These are phyloP conservation scores for Ceratobasidium sp. DNA, from an alignment of 1,284 basidiomycete genomes.

Conservation along the genomic window DNA sequence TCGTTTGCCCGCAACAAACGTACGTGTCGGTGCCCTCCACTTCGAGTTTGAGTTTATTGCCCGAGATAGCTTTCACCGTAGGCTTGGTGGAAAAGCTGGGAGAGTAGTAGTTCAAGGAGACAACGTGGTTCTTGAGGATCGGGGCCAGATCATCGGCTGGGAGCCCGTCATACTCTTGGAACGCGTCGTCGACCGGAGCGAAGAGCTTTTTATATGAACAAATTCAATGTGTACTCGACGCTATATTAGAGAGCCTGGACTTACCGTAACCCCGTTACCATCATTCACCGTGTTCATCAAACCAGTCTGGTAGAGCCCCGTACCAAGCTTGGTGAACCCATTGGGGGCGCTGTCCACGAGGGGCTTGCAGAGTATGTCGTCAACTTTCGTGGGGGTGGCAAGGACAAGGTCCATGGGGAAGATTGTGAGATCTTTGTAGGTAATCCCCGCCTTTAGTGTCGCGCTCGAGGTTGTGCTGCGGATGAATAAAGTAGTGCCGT, in stretches of 20 bases:
- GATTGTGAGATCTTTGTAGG: neutral
- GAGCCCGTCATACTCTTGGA: too few species aligned
- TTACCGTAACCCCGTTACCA: neutral
- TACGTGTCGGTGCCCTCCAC: neutral
- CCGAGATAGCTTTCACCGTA: neutral
- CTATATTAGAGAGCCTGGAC: neutral
- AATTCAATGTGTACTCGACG: neutral
- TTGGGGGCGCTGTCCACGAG: neutral
- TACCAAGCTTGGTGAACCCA: conserved; percentile 14
- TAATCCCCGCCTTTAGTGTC: neutral
- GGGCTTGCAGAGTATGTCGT: conserved; percentile 16
- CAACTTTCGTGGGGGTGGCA: neutral
- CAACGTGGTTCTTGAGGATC: too few species aligned
- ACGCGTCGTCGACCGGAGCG: too few species aligned
- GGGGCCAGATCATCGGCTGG: too few species aligned
- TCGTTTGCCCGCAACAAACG: neutral
- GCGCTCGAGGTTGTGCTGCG: neutral
- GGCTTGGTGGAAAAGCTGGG: neutral
- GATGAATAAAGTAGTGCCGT: neutral
- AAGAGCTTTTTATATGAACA: too few species aligned
- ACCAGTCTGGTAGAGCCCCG: neutral
- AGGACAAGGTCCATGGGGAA: conserved; percentile 1
- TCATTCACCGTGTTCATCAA: neutral
- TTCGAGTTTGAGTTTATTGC: neutral
- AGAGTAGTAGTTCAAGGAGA: neutral